phyloP scores from a whole-genome alignment of 2,329 filamentous ascomycete genomes.

The Pseudogymnoascus sp. region DNA sequence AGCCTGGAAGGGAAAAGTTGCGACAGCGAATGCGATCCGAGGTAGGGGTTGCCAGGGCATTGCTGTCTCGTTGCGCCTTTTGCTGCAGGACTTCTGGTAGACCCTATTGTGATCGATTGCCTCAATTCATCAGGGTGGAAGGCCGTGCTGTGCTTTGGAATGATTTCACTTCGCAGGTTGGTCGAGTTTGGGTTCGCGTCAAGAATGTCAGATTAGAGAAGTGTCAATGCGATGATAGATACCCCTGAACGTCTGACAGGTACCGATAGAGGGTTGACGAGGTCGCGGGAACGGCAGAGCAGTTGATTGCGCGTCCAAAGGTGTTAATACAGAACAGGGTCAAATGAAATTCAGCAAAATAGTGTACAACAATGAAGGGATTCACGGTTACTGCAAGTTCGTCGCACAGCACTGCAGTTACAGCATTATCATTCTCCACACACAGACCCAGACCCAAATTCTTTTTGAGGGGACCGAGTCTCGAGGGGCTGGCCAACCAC shows the following conservation, averaged over 20 bases:
- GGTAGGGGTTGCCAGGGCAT: conserved; percentile 98
- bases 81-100: background rate
- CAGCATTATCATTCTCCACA: background rate
- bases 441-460: background rate
- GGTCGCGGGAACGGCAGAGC: background rate
- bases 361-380: background rate
- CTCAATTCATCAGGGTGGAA: conserved; percentile 3
- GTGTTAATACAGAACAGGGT: background rate
- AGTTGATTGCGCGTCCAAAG: background rate
- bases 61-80: conserved; percentile 9
- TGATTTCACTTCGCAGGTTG: background rate
- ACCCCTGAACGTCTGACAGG: conserved; percentile 6
- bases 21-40: conserved; percentile 95
- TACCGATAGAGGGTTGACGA: background rate
- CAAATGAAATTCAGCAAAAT: background rate
- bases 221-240: conserved; percentile 3
- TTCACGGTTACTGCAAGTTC: background rate
- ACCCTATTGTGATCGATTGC: conserved; percentile 3
- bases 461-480: conserved; percentile 1
- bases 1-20: conserved; percentile 87
- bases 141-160: background rate
- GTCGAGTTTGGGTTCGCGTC: background rate
- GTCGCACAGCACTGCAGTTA: background rate
- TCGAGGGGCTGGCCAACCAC: conserved; percentile 7
- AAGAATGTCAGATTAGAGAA: background rate